Evolutionary conservation across 345 rosid genomes (phyloP).

Genomic region (Erodium maritimum): DNA sequence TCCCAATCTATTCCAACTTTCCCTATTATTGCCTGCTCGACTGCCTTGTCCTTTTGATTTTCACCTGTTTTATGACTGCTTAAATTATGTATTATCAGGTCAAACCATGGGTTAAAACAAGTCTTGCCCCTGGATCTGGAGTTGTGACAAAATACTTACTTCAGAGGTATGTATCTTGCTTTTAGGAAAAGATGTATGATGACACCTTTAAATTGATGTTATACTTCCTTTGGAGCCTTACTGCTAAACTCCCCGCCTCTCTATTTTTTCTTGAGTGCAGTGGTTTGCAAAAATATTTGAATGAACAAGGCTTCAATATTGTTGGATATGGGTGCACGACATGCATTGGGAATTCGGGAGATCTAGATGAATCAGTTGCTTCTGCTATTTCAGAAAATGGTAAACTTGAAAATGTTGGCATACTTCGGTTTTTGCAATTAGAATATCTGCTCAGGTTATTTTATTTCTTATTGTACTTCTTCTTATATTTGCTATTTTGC

Average conservation of each 20-base stretch:
- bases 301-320: constrained; percentile 52
- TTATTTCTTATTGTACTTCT: not conserved
- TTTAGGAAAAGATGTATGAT: not conserved
- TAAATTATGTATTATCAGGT: constrained; percentile 30
- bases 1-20: not conserved
- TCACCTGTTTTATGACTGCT: not conserved
- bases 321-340: constrained; percentile 85
- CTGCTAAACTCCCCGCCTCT: not conserved
- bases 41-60: not conserved
- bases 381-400: constrained; percentile 29
- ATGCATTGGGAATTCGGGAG: constrained; percentile 73
- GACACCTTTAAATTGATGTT: not conserved
- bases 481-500: not conserved
- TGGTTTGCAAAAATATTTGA: constrained; percentile 55
- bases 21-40: not conserved
- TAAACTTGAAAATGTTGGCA: not conserved
- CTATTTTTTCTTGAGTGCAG: constrained; percentile 19
- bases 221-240: not conserved
- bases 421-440: not conserved
- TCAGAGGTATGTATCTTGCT: constrained; percentile 33
- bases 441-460: not conserved
- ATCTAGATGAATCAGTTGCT: constrained; percentile 50
- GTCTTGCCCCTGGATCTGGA: constrained; percentile 78
- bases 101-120: constrained; percentile 82
- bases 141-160: constrained; percentile 61